These are phyloP conservation scores for Delitschia confertaspora DNA, from an alignment of 495 filamentous ascomycete species.

Conservation along the genomic window DNA sequence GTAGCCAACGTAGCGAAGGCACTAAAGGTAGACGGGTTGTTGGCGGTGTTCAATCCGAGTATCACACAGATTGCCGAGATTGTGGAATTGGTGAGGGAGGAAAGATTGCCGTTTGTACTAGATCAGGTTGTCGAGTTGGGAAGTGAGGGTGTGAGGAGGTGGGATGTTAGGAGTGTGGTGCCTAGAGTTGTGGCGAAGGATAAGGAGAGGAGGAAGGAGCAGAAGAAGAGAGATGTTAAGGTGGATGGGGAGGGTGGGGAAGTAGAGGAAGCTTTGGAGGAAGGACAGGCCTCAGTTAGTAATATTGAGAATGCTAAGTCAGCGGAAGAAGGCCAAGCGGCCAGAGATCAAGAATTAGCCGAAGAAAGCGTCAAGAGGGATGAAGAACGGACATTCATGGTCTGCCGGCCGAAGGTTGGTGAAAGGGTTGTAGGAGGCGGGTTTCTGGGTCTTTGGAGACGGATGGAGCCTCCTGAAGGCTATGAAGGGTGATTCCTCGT, in stretches of 20 bases:
- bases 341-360: conserved; percentile 24
- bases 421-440: conserved; percentile 55
- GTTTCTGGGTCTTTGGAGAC: conserved; percentile 61
- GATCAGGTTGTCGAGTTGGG: conserved; percentile 61
- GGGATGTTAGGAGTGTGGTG: conserved; percentile 55
- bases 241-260: conserved; percentile 6
- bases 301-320: background rate
- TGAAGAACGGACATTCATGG: conserved; percentile 44
- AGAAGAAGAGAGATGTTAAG: background rate
- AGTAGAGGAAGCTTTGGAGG: conserved; percentile 9
- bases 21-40: conserved; percentile 50
- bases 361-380: conserved; percentile 11
- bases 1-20: conserved; percentile 49
- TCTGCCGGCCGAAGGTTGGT: conserved; percentile 64
- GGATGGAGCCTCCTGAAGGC: no score
- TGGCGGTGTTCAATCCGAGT: conserved; percentile 64
- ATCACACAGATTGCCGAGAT: conserved; percentile 65
- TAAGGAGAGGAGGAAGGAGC: background rate
- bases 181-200: conserved; percentile 30
- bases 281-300: conserved; percentile 1
- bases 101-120: conserved; percentile 47
- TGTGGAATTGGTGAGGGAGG: conserved; percentile 43
- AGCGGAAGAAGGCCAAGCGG: conserved; percentile 7
- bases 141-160: conserved; percentile 48
- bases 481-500: no score